Evolutionary conservation across 208 protist genomes (phyloP).

Genomic region (Giardia duodenalis): DNA sequence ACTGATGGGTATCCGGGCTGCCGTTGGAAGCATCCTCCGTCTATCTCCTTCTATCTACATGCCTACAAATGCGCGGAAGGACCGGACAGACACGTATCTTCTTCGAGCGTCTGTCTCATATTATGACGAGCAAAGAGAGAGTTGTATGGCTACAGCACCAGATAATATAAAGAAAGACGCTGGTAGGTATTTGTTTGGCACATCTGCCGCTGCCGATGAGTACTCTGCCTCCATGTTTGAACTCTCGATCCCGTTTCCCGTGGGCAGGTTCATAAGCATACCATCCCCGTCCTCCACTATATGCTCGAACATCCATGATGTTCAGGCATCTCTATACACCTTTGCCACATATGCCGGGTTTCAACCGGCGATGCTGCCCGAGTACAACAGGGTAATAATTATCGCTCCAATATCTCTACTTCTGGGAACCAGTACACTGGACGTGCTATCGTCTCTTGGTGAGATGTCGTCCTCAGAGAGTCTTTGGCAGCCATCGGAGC

Average conservation of each 20-base stretch:
- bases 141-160: too few species aligned
- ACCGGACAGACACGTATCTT: not conserved
- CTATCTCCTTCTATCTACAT: not conserved
- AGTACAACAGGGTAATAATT: not conserved
- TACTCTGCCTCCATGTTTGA: not conserved
- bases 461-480: not conserved
- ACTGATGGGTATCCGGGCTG: not conserved
- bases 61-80: not conserved
- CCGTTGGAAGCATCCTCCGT: not conserved
- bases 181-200: too few species aligned
- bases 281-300: not conserved
- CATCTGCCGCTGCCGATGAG: too few species aligned
- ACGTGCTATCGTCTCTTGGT: not conserved
- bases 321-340: not conserved
- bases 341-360: not conserved
- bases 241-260: not conserved
- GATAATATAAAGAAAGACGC: too few species aligned
- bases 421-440: not conserved
- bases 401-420: not conserved
- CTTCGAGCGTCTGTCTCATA: not conserved
- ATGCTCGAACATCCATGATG: not conserved
- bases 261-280: too few species aligned
- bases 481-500: not conserved
- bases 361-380: not conserved
- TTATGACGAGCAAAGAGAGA: too few species aligned